These are phyloP conservation scores for Diplodia corticola DNA, from an alignment of 2,329 filamentous ascomycete species.

Conservation along the genomic window DNA sequence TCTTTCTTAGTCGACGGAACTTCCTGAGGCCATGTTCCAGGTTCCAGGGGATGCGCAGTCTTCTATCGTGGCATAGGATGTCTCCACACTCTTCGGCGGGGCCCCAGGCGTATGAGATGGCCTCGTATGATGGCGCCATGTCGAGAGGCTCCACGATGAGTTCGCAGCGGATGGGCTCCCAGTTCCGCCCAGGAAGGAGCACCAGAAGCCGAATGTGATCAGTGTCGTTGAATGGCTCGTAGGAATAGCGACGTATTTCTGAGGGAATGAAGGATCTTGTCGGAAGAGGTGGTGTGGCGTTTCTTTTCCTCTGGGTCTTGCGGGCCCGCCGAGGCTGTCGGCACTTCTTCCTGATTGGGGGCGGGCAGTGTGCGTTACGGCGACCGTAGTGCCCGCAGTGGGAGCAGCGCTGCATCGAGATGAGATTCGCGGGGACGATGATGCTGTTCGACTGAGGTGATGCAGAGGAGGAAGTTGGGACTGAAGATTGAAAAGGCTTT, in stretches of 20 bases:
- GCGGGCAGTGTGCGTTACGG: background rate
- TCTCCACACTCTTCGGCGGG: background rate
- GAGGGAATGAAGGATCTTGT: background rate
- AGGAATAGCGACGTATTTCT: background rate
- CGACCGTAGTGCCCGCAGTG: background rate
- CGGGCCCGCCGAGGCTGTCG: background rate
- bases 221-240: background rate
- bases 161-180: background rate
- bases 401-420: background rate
- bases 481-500: background rate
- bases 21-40: background rate
- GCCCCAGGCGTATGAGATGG: constrained; percentile 25
- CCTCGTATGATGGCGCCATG: constrained; percentile 13
- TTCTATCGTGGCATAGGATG: constrained; percentile 13
- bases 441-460: background rate
- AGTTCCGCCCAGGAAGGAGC: background rate
- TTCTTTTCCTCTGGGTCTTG: background rate
- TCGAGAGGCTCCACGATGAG: background rate
- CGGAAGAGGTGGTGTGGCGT: background rate
- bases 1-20: background rate
- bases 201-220: background rate
- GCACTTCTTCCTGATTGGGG: fast-evolving
- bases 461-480: background rate
- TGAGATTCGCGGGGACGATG: fast-evolving
- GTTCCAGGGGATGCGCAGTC: background rate